phyloP scores from a whole-genome alignment of 2,329 filamentous ascomycete genomes.

The Chalaropsis ovoidea region DNA sequence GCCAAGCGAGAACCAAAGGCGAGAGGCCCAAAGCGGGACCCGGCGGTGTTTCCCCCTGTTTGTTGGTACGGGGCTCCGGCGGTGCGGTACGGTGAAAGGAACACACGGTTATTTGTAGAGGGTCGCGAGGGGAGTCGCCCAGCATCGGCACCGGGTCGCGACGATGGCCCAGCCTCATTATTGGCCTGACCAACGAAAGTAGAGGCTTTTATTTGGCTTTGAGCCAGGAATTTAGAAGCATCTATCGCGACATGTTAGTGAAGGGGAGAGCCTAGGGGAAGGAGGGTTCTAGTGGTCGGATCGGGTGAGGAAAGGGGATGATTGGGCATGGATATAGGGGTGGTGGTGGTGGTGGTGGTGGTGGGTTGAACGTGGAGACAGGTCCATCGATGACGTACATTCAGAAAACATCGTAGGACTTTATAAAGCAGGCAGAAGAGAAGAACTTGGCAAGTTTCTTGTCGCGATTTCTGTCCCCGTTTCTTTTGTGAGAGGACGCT shows the following conservation, averaged over 20 bases:
- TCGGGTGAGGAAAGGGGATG: slow-evolving; percentile 15
- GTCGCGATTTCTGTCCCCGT: neutral
- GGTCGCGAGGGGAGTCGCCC: slow-evolving; percentile 9
- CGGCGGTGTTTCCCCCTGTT: slow-evolving; percentile 37
- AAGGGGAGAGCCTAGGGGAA: slow-evolving; percentile 4
- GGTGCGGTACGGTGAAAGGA: slow-evolving; percentile 38
- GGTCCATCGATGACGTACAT: slow-evolving; percentile 51
- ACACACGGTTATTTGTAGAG: slow-evolving; percentile 34
- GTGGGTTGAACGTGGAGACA: neutral
- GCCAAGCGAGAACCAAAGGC: slow-evolving; percentile 70
- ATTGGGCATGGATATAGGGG: slow-evolving; percentile 18
- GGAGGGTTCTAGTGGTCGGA: neutral
- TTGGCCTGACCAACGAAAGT: slow-evolving; percentile 52
- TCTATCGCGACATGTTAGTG: slow-evolving; percentile 45
- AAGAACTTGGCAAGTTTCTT: neutral
- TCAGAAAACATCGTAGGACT: slow-evolving; percentile 51
- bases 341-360: neutral
- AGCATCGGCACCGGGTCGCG: slow-evolving; percentile 31
- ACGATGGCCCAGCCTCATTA: slow-evolving; percentile 33
- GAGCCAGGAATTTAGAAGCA: slow-evolving; percentile 90
- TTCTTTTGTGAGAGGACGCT: neutral
- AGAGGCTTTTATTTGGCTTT: slow-evolving; percentile 86
- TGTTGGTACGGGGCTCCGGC: slow-evolving; percentile 72
- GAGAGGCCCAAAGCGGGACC: slow-evolving; percentile 60
- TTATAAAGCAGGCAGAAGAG: neutral